Evolutionary conservation across 345 rosid genomes (phyloP).

Genomic region (Reutealis trisperma): DNA sequence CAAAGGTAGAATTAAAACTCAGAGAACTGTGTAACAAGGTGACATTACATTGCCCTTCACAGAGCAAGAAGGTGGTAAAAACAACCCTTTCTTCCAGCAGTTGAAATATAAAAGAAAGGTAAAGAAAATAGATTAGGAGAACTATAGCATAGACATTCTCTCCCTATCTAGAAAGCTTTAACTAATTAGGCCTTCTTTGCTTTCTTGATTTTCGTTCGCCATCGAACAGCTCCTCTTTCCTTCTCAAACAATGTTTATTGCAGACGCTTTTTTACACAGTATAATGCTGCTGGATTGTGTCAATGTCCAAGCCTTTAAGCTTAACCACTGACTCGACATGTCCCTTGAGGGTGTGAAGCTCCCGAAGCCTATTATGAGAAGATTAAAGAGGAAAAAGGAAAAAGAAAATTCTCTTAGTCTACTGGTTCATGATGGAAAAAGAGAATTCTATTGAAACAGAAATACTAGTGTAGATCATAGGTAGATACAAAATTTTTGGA

Average conservation of each 20-base stretch:
- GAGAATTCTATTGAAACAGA: not conserved
- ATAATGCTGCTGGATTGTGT: slow-evolving; percentile 34
- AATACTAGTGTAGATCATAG: not conserved
- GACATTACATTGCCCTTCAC: slow-evolving; percentile 11
- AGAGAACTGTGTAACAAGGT: slow-evolving; percentile 5
- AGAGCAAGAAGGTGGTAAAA: slow-evolving; percentile 2
- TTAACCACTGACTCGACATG: slow-evolving; percentile 32
- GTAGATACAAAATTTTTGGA: not conserved
- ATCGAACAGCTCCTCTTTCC: not conserved
- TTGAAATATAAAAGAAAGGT: not conserved
- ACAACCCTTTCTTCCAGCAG: slow-evolving; percentile 10
- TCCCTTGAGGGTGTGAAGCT: slow-evolving; percentile 31
- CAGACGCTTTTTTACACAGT: slow-evolving; percentile 9
- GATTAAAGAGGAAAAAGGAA: not conserved
- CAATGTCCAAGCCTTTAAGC: slow-evolving; percentile 35
- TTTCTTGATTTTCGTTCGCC: not conserved
- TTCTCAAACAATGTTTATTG: not conserved
- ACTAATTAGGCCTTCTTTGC: slow-evolving; percentile 4
- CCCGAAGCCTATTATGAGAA: slow-evolving; percentile 27
- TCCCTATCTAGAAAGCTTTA: slow-evolving; percentile 12
- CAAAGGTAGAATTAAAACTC: not conserved
- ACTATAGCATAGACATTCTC: not conserved
- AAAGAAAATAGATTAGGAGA: slow-evolving; percentile 3
- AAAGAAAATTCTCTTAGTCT: too few species aligned
- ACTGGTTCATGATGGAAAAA: not conserved